Percentiles rank a stretch among this genome's conserved stretches.
Conservation (phyloP, 2,329 filamentous ascomycete genomes). For the Ascocoryne sarcoides region DNA sequence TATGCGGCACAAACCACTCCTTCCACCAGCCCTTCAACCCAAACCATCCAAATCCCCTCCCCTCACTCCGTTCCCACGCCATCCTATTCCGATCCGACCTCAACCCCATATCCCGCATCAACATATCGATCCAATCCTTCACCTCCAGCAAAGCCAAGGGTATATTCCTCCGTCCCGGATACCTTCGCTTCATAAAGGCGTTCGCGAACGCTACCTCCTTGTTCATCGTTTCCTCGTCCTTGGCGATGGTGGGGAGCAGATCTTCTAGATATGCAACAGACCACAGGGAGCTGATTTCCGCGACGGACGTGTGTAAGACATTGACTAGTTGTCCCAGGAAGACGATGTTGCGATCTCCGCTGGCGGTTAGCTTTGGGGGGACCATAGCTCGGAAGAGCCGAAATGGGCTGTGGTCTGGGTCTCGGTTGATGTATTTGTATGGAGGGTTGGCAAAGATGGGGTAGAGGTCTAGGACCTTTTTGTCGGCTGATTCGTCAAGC, state of each 20-base stretch:
- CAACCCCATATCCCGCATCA: conserved; percentile 8
- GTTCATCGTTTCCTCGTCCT: conserved; percentile 8
- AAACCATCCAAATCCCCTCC: conserved; percentile 6
- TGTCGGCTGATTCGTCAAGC: conserved; percentile 1
- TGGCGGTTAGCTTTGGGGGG: conserved; percentile 6
- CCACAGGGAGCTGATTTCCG: conserved; percentile 8
- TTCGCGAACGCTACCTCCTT: conserved; percentile 8
- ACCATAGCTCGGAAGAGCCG: conserved; percentile 8
- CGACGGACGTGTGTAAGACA: neutral
- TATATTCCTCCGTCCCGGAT: conserved; percentile 1
- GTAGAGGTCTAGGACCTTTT: conserved; percentile 3
- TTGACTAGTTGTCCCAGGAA: conserved; percentile 5
- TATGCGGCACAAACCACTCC: conserved; percentile 12
- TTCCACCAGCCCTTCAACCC: conserved; percentile 5
- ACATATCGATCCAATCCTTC: conserved; percentile 4
- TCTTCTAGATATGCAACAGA: conserved; percentile 11
- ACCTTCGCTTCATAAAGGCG: conserved; percentile 6
- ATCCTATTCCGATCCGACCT: conserved; percentile 10
- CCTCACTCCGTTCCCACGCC: neutral
- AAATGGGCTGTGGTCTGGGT: conserved; percentile 1
- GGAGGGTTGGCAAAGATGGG: conserved; percentile 7
- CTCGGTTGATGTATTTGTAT: neutral
- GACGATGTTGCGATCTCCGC: conserved; percentile 5
- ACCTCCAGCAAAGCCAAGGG: conserved; percentile 4
- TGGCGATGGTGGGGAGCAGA: conserved; percentile 1